phyloP scores from a whole-genome alignment of 2,329 filamentous ascomycete genomes.

The Hymenoscyphus scutula region DNA sequence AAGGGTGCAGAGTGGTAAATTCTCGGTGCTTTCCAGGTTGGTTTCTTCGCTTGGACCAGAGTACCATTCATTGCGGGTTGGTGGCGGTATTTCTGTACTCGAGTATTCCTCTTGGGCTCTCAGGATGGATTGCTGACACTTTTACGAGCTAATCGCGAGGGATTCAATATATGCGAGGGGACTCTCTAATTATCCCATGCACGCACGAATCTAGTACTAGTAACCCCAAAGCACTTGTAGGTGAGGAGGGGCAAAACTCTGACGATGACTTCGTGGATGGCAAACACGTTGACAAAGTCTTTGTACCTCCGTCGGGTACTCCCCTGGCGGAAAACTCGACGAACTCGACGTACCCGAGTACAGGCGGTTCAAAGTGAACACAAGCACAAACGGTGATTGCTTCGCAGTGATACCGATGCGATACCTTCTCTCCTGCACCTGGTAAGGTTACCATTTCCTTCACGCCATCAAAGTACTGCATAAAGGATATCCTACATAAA shows the following conservation, averaged over 20 bases:
- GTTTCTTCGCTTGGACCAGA: neutral
- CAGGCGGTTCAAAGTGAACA: neutral
- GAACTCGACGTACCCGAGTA: neutral
- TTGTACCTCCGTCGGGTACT: no score
- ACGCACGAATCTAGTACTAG: no score
- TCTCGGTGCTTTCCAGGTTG: no score
- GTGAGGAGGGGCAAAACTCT: neutral
- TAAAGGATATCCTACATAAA: neutral
- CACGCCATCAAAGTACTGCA: neutral
- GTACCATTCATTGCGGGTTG: neutral
- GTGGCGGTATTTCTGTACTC: no score
- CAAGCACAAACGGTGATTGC: neutral
- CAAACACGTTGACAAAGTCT: constrained; percentile 1
- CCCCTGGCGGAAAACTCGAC: no score
- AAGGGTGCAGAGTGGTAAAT: neutral
- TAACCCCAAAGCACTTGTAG: no score
- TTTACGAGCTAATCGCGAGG: neutral
- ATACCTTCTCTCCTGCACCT: neutral
- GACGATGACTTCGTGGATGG: neutral
- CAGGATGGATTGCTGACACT: neutral
- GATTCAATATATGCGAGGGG: neutral
- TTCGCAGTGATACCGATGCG: neutral
- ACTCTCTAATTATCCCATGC: no score
- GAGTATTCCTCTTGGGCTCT: no score
- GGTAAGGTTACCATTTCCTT: no score